Evolutionary conservation across 2,329 filamentous ascomycete genomes (phyloP).

Genomic region (Aspergillus piperis): DNA sequence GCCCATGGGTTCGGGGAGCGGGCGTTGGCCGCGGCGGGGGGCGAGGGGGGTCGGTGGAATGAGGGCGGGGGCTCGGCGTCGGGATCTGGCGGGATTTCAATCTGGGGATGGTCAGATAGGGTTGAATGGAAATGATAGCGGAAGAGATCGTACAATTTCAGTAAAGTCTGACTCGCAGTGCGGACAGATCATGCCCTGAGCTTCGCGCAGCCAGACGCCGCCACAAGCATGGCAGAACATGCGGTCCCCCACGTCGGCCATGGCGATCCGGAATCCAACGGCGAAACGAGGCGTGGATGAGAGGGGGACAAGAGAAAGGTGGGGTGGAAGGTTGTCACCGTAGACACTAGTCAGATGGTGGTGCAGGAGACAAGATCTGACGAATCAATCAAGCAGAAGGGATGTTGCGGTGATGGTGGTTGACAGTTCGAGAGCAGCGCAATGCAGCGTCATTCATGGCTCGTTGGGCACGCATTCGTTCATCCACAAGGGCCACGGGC

Average conservation of each 20-base stretch:
- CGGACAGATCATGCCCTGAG: constrained; percentile 71
- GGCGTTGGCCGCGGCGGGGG: constrained; percentile 18
- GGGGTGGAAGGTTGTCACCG: background rate
- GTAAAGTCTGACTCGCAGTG: constrained; percentile 75
- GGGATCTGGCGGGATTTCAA: constrained; percentile 36
- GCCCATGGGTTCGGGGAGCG: constrained; percentile 36
- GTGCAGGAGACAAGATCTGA: background rate
- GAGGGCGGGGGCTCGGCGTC: constrained; percentile 14
- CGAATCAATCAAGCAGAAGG: background rate
- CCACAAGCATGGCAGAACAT: constrained; percentile 84
- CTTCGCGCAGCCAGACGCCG: constrained; percentile 75
- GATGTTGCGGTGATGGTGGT: background rate
- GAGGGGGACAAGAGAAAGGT: background rate
- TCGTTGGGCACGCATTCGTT: constrained; percentile 2
- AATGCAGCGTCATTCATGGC: constrained; percentile 5
- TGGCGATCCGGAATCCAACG: constrained; percentile 18
- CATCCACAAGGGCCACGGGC: background rate
- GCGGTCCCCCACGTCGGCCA: constrained; percentile 58
- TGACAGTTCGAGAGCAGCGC: background rate
- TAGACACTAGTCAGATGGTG: constrained; percentile 1
- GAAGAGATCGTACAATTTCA: constrained; percentile 70
- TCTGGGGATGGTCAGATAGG: constrained; percentile 23
- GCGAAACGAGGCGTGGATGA: background rate
- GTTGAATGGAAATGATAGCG: background rate
- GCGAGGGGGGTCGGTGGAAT: constrained; percentile 30